phyloP scores from a whole-genome alignment of 768 basidiomycete species.

The Terana coerulea region DNA sequence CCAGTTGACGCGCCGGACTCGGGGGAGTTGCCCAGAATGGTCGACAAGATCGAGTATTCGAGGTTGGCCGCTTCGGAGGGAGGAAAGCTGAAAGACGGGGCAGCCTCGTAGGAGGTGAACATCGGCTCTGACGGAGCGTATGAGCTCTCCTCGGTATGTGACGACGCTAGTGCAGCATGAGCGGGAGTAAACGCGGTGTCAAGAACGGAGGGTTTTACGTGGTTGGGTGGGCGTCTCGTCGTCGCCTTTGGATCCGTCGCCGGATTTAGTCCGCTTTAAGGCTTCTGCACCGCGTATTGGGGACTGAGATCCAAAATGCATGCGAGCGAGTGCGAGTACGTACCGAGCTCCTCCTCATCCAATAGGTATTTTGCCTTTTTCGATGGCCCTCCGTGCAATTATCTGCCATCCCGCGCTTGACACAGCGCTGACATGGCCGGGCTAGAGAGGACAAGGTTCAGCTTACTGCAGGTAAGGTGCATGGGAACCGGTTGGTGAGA shows the following conservation, averaged over 20 bases:
- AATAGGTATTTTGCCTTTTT: constrained; percentile 98
- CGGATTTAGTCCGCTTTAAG: constrained; percentile 32
- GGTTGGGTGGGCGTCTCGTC: constrained; percentile 17
- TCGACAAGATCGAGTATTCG: constrained; percentile 92
- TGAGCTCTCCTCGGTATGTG: constrained; percentile 1
- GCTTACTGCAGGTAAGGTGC: too few relatives aligned
- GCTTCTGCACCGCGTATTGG: constrained; percentile 30
- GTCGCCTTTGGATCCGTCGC: constrained; percentile 21
- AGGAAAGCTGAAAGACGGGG: constrained; percentile 43
- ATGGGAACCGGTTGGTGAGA: not conserved
- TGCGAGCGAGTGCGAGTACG: constrained; percentile 18
- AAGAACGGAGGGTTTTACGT: constrained; percentile 16
- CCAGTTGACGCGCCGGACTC: constrained; percentile 22
- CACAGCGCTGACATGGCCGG: constrained; percentile 92
- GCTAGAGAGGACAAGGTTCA: constrained; percentile 46
- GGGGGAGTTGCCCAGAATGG: constrained; percentile 64
- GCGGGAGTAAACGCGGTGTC: not conserved
- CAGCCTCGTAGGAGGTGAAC: constrained; percentile 57
- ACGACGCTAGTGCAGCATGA: constrained; percentile 2
- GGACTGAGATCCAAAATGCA: not conserved
- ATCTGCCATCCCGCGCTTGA: constrained; percentile 87
- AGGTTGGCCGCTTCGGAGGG: constrained; percentile 89
- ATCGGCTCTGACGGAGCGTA: constrained; percentile 51
- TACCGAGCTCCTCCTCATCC: constrained; percentile 91
- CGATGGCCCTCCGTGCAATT: constrained; percentile 92